Evolutionary conservation across 768 basidiomycete species (phyloP).

Genomic region (Mycena vitilis): DNA sequence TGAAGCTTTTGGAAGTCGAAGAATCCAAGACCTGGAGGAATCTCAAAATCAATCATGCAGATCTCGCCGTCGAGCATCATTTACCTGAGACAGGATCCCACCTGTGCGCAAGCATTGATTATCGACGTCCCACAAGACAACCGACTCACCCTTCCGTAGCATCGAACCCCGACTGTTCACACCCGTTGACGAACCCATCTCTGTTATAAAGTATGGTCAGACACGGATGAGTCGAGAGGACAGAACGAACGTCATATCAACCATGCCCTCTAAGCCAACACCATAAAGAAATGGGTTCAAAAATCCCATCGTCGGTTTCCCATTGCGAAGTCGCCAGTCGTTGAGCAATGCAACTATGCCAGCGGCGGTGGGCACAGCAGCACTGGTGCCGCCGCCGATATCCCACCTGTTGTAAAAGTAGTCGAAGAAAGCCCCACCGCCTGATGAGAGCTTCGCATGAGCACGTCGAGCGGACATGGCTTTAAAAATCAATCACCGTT

Average conservation of each 20-base stretch:
- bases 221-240: conserved; percentile 49
- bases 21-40: no score
- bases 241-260: conserved; percentile 53
- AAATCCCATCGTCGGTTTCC: conserved; percentile 51
- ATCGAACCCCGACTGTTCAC: conserved; percentile 43
- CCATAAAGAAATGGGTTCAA: conserved; percentile 54
- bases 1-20: no score
- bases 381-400: conserved; percentile 51
- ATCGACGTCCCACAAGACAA: not conserved
- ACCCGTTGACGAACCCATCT: conserved; percentile 46
- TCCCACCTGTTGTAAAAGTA: conserved; percentile 42
- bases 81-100: no score
- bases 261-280: conserved; percentile 40
- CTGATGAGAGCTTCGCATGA: not conserved
- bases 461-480: conserved; percentile 27
- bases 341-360: conserved; percentile 54
- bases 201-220: conserved; percentile 35
- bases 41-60: no score
- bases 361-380: conserved; percentile 49
- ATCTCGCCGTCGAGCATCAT: no score
- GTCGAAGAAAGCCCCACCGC: conserved; percentile 46
- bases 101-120: no score
- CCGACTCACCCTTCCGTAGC: conserved; percentile 12
- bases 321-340: conserved; percentile 49
- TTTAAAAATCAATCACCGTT: conserved; percentile 43